phyloP scores from a whole-genome alignment of 2,329 filamentous ascomycete species.

The Fusarium marasasianum region DNA sequence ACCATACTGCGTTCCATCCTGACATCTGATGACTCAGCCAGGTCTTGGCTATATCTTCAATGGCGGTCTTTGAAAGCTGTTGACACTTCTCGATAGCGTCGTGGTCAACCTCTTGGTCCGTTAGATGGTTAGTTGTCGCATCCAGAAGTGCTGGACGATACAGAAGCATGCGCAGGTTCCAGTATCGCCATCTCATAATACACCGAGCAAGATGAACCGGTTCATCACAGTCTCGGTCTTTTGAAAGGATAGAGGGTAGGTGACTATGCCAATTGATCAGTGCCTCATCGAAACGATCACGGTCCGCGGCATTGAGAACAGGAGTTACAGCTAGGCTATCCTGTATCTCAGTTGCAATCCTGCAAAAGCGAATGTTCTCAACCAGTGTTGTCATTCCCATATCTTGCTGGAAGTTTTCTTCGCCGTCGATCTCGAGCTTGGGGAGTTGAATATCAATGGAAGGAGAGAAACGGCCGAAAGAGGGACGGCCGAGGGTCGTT shows the following conservation, averaged over 20 bases:
- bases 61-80: background rate
- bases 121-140: background rate
- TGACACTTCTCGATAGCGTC: background rate
- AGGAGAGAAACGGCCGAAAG: slow-evolving; percentile 1
- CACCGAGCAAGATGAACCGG: background rate
- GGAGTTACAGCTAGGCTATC: background rate
- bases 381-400: background rate
- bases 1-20: slow-evolving; percentile 10
- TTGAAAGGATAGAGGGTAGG: background rate
- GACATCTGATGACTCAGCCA: slow-evolving; percentile 5
- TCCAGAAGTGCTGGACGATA: background rate
- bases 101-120: background rate
- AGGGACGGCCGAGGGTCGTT: background rate
- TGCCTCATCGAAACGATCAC: background rate
- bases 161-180: slow-evolving; percentile 8
- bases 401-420: background rate
- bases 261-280: background rate
- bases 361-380: slow-evolving; percentile 4
- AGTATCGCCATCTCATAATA: slow-evolving; percentile 4
- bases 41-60: background rate
- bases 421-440: background rate
- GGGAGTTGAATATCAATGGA: slow-evolving; percentile 1
- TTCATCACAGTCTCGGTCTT: background rate
- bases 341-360: slow-evolving; percentile 8
- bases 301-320: background rate